phyloP scores from a whole-genome alignment of 1,284 basidiomycete species.

The Phellinidium pouzarii region DNA sequence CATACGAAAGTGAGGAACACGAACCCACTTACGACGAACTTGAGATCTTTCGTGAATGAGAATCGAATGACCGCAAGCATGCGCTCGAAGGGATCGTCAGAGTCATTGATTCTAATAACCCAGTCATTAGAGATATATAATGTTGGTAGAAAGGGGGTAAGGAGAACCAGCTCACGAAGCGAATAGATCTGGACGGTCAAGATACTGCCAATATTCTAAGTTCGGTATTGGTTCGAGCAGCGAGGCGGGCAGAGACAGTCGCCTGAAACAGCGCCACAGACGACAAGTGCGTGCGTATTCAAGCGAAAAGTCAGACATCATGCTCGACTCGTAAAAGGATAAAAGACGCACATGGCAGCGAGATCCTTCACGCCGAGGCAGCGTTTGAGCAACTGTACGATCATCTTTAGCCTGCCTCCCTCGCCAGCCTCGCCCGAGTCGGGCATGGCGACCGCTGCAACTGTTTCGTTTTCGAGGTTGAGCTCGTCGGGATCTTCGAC shows the following conservation, averaged over 20 bases:
- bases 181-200: conserved; percentile 90
- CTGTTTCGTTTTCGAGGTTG: conserved; percentile 29
- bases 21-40: conserved; percentile 75
- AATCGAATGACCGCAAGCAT: conserved; percentile 90
- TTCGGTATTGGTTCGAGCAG: conserved; percentile 89
- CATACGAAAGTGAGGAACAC: background rate
- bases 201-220: conserved; percentile 93
- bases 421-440: conserved; percentile 72
- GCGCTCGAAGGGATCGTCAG: conserved; percentile 83
- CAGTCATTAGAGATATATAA: background rate
- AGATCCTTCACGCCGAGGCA: conserved; percentile 88
- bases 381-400: conserved; percentile 81
- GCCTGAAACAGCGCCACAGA: conserved; percentile 42
- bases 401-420: conserved; percentile 87
- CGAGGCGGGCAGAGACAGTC: conserved; percentile 84
- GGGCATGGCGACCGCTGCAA: conserved; percentile 62
- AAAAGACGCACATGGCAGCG: conserved; percentile 69
- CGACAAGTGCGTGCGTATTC: background rate
- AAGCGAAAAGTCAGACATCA: background rate
- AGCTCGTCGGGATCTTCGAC: background rate
- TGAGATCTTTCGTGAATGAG: conserved; percentile 90
- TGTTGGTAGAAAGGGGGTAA: background rate
- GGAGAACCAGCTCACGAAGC: conserved; percentile 58
- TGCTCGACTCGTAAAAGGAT: background rate
- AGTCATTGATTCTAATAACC: conserved; percentile 73